These are phyloP conservation scores for Rheum nobile DNA, from an alignment of 148 eudicot genomes.

Conservation along the genomic window DNA sequence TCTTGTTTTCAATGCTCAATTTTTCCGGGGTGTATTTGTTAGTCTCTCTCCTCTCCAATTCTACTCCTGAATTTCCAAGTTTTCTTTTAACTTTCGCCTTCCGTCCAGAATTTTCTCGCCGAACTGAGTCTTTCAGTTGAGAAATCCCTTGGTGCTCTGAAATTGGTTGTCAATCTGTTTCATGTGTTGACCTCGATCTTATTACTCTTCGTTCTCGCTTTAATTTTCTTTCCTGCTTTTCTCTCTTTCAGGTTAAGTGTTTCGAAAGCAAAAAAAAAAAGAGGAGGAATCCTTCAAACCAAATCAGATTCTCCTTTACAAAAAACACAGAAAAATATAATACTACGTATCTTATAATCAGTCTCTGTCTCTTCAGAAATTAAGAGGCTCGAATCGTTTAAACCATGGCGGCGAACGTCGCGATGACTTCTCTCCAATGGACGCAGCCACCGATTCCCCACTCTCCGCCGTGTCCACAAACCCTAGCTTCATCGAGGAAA, in stretches of 20 bases:
- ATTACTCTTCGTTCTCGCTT: neutral
- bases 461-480: slow-evolving; percentile 2
- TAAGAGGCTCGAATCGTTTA: neutral
- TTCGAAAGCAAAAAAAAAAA: neutral
- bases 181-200: neutral
- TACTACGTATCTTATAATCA: neutral
- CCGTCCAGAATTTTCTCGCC: neutral
- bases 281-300: slow-evolving; percentile 3
- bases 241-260: neutral
- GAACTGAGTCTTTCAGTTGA: neutral
- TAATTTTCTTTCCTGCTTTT: neutral
- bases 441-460: slow-evolving; percentile 5
- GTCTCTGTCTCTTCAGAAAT: neutral
- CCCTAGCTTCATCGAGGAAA: slow-evolving; percentile 5
- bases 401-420: slow-evolving; percentile 4
- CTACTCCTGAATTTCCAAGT: neutral
- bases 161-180: neutral
- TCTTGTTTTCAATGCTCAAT: neutral
- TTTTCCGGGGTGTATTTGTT: neutral
- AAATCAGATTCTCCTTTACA: neutral
- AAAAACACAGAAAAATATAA: neutral
- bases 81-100: neutral
- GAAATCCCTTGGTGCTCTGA: neutral
- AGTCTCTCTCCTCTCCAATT: neutral
- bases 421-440: slow-evolving; percentile 11